Evolutionary conservation across 1,139 yeast species (phyloP).

Genomic region (Geotrichum reessii): DNA sequence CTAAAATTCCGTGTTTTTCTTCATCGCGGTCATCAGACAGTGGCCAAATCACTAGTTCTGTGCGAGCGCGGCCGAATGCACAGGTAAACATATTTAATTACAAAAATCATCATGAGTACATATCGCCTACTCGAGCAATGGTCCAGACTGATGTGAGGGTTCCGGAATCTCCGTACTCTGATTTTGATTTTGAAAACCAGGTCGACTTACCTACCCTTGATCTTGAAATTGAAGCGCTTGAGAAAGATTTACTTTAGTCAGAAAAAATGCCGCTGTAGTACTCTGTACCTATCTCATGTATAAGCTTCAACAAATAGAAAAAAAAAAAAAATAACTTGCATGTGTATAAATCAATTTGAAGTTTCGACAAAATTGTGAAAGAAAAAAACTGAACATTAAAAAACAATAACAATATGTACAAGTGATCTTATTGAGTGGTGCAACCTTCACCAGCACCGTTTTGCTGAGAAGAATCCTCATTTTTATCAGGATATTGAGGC

Average conservation of each 20-base stretch:
- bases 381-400: background rate
- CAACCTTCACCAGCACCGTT: conserved; percentile 14
- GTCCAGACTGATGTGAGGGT: background rate
- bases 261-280: background rate
- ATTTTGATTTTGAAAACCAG: conserved; percentile 10
- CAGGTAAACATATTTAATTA: background rate
- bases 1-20: background rate
- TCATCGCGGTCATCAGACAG: background rate
- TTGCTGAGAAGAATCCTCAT: conserved; percentile 10
- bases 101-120: background rate
- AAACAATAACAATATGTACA: conserved; percentile 13
- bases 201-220: conserved; percentile 9
- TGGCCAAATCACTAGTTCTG: background rate
- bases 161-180: conserved; percentile 7
- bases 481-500: conserved; percentile 13
- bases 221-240: conserved; percentile 13
- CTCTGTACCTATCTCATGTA: background rate
- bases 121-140: background rate
- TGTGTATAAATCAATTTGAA: background rate
- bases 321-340: background rate
- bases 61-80: background rate
- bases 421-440: conserved; percentile 15
- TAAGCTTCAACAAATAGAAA: background rate
- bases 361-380: background rate
- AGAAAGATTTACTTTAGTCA: conserved; percentile 1